Evolutionary conservation across 2,329 filamentous ascomycete species (phyloP), one percentile per base, ranked within the genome.

Genomic region (Aspergillus sclerotialis): DNA sequence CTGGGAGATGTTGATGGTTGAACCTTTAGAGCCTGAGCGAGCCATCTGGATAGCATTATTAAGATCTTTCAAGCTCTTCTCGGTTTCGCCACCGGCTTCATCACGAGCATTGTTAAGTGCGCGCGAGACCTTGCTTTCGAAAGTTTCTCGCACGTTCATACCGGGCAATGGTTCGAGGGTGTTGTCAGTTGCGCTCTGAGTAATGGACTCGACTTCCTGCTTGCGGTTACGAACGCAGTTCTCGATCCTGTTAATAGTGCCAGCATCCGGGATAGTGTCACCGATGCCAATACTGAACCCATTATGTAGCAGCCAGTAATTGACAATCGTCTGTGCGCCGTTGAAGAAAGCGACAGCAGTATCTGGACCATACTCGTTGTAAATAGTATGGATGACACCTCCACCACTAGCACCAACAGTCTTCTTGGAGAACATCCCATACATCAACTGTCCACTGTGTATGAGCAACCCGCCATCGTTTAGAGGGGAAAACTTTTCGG

Each of bases 1-100:
- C 65, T 99, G 92, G 11, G 93, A 95, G 52, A 99, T 96, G 62
- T 99, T 99, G 72, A 98, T 96, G 9, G 87, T 90, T 2, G 92
- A 96, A 60, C 92, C 92, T 72, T 99, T 99, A 49, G 93, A 98
- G 54, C 92, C 92, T 39, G 92, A 95, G 34, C 82, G 80, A 40
- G 93, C 88, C 85, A 96, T 99, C 56, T 88, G 86, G 35, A 94
- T 87, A 32, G 90, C 90, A 54, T 96, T 95, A 73, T 98, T 98
- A 52, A 84, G 72, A 64, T 95, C 87, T 68, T 94, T 95, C 60
- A 98, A 68, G 72, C 84, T 88, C 66, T 87, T 82, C 64, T 93
- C 85, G 1, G 92, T 94, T 32, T 81, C 84, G 14, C 83, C 90
- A 80, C 92, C 92, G 55, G 92, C 92, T 61, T 89, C 84, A 58